Conservation (phyloP, 805 yeast species). For the Yarrowia sp. region DNA sequence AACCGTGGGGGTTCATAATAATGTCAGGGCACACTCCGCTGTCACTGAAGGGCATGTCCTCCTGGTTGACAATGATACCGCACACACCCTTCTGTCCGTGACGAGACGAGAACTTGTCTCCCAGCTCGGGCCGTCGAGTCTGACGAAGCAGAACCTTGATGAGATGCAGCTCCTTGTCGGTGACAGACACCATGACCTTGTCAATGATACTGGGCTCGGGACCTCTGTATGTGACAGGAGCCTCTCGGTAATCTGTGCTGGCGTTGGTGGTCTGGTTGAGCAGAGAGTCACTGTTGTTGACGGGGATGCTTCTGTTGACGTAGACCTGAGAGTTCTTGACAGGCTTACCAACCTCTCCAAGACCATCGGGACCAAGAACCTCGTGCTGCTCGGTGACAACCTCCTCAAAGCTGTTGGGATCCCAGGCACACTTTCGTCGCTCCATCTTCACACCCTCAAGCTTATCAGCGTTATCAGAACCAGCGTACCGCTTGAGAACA, state of each 20-base stretch:
- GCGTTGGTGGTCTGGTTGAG: constrained; percentile 49
- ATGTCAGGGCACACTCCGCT: constrained; percentile 93
- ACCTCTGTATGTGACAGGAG: constrained; percentile 89
- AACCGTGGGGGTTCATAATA: constrained; percentile 99
- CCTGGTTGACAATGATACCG: constrained; percentile 97
- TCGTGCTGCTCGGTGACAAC: constrained; percentile 72
- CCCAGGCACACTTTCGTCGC: constrained; percentile 38
- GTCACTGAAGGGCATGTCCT: constrained; percentile 94
- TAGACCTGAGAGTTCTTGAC: constrained; percentile 93
- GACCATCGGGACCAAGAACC: constrained; percentile 90
- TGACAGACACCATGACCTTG: constrained; percentile 96
- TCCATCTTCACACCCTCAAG: constrained; percentile 91
- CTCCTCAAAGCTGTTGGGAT: constrained; percentile 51
- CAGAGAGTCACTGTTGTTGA: constrained; percentile 74
- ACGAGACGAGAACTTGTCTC: constrained; percentile 96
- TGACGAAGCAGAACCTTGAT: constrained; percentile 92
- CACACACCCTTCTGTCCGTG: constrained; percentile 99
- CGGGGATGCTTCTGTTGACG: constrained; percentile 90
- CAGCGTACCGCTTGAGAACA: constrained; percentile 87
- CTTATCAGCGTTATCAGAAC: constrained; percentile 83
- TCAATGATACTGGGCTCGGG: constrained; percentile 96
- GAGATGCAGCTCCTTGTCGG: constrained; percentile 93
- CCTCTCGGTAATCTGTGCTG: constrained; percentile 76
- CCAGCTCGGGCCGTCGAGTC: constrained; percentile 96
- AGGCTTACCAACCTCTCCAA: constrained; percentile 93